Conservation (phyloP, 441 rosid species). For the Biscutella laevigata region DNA sequence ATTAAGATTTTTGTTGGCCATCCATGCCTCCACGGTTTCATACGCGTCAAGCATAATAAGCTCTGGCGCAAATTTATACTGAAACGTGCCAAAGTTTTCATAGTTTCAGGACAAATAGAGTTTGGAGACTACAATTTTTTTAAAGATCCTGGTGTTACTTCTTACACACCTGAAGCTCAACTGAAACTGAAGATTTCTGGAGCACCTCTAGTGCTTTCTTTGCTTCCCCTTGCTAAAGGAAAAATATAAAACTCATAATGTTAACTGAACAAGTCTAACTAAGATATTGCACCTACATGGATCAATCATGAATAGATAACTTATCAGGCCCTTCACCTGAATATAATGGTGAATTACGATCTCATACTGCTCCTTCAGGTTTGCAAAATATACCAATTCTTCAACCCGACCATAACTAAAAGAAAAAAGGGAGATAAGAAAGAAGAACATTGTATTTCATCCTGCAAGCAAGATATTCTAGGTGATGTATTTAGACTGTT, state of each 20-base stretch:
- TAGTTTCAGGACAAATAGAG: conserved; percentile 19
- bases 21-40: conserved; percentile 99
- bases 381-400: conserved; percentile 93
- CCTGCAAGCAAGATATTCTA: neutral
- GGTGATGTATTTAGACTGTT: too few species aligned
- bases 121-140: conserved; percentile 11
- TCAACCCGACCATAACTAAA: conserved; percentile 96
- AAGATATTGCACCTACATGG: neutral
- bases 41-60: conserved; percentile 94
- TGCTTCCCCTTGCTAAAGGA: conserved; percentile 94
- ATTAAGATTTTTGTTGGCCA: conserved; percentile 75
- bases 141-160: conserved; percentile 11
- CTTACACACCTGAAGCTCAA: conserved; percentile 73
- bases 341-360: conserved; percentile 87
- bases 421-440: conserved; percentile 9
- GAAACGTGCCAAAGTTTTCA: conserved; percentile 24
- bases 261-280: conserved; percentile 11
- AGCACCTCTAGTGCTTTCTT: conserved; percentile 92
- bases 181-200: conserved; percentile 75
- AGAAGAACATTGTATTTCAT: neutral
- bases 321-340: conserved; percentile 49
- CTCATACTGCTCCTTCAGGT: conserved; percentile 88
- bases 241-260: conserved; percentile 12
- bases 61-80: conserved; percentile 98
- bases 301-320: too few species aligned